Conservation (phyloP, 257 asterid genomes). For the Knoxia roxburghii region DNA sequence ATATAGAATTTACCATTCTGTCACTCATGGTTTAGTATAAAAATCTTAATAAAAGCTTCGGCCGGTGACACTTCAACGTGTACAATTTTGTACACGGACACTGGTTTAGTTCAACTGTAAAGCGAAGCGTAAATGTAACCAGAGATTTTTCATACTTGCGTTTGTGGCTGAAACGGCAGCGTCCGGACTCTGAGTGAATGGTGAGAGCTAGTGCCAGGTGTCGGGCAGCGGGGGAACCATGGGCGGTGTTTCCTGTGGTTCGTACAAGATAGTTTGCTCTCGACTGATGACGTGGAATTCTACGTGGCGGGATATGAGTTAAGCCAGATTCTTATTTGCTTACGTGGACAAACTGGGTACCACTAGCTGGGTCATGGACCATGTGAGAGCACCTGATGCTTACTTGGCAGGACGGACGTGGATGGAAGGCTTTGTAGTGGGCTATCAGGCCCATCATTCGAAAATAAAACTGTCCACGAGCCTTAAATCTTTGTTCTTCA, state of each 20-base stretch:
- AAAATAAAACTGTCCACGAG: too few relatives aligned
- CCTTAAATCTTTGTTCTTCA: too few relatives aligned
- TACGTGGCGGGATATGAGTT: conserved; percentile 24
- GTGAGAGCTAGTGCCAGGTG: conserved; percentile 40
- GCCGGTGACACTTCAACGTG: neutral
- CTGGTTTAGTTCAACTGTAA: neutral
- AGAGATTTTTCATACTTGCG: neutral
- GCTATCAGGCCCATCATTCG: neutral
- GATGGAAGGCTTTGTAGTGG: neutral
- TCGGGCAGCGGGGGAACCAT: conserved; percentile 15
- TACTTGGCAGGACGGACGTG: neutral
- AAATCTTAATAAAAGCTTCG: too few relatives aligned
- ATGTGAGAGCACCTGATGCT: neutral
- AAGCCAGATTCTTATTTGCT: conserved; percentile 25
- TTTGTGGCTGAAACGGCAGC: conserved; percentile 30
- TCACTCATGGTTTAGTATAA: too few relatives aligned
- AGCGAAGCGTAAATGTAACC: neutral
- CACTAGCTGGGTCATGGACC: conserved; percentile 1
- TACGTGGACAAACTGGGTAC: conserved; percentile 15
- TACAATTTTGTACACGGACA: neutral
- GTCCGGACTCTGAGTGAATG: conserved; percentile 18
- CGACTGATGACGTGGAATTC: conserved; percentile 9
- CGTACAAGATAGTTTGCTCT: conserved; percentile 28
- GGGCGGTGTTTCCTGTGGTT: conserved; percentile 23
- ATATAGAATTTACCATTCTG: too few relatives aligned